Conservation (phyloP, 352 stramenopile genomes). For the Phytophthora pisi region DNA sequence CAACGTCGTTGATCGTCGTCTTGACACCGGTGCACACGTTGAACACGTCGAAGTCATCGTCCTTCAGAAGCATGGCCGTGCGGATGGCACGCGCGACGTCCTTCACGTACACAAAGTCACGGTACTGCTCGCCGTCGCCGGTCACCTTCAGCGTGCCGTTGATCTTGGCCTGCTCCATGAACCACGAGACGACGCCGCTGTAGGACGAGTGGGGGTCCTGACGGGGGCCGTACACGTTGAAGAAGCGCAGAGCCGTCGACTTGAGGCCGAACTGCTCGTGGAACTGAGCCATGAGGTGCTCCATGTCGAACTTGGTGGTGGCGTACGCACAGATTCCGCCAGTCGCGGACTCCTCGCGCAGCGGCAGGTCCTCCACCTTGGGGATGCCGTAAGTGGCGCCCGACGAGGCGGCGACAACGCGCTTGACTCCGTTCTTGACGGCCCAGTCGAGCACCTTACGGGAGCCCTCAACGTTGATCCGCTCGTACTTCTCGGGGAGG, state of each 20-base stretch:
- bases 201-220: conserved; percentile 84
- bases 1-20: conserved; percentile 71
- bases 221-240: conserved; percentile 84
- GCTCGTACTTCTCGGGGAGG: conserved; percentile 82
- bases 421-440: conserved; percentile 71
- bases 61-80: conserved; percentile 69
- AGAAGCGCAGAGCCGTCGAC: conserved; percentile 78
- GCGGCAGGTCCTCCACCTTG: conserved; percentile 61
- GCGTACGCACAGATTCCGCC: conserved; percentile 82
- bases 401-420: conserved; percentile 77
- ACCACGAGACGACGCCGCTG: conserved; percentile 81
- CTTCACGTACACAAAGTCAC: conserved; percentile 86
- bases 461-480: conserved; percentile 80
- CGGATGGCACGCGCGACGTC: conserved; percentile 78
- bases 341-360: conserved; percentile 69
- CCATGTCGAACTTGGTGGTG: conserved; percentile 85
- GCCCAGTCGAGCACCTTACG: conserved; percentile 82
- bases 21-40: conserved; percentile 84
- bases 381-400: conserved; percentile 74
- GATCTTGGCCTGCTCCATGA: conserved; percentile 85
- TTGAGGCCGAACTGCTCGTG: conserved; percentile 68
- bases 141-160: conserved; percentile 81
- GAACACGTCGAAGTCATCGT: conserved; percentile 79
- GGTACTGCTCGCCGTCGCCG: conserved; percentile 76
- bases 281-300: conserved; percentile 73